These are phyloP conservation scores for Avena insularis DNA, from an alignment of 176 grass and related monocot species.

Conservation along the genomic window DNA sequence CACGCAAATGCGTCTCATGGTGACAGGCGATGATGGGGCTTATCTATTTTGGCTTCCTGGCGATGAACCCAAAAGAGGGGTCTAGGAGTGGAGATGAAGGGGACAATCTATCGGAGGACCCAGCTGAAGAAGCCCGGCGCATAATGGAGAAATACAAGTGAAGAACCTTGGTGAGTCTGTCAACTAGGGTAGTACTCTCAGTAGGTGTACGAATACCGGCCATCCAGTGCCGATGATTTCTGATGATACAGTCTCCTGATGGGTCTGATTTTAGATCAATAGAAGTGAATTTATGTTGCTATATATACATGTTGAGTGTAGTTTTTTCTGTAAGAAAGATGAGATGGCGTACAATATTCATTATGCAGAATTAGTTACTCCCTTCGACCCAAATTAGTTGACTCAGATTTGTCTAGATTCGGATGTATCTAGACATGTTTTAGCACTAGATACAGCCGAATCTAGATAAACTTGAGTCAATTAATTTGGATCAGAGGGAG, in stretches of 20 bases:
- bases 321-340: background rate
- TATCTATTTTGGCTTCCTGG: constrained; percentile 79
- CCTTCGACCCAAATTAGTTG: no score
- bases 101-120: constrained; percentile 55
- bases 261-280: constrained; percentile 14
- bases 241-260: background rate
- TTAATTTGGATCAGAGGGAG: no score
- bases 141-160: constrained; percentile 99
- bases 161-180: background rate
- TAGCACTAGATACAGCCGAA: no score
- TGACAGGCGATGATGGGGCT: constrained; percentile 86
- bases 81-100: constrained; percentile 43
- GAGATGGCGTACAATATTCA: background rate
- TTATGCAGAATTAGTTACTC: background rate
- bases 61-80: constrained; percentile 73
- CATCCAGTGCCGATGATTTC: constrained; percentile 18
- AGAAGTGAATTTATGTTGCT: background rate
- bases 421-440: no score
- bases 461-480: no score
- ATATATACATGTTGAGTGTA: background rate
- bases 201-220: background rate
- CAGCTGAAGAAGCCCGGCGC: constrained; percentile 73
- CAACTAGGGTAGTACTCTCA: background rate
- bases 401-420: no score
- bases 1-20: background rate